Evolutionary conservation across 1,284 basidiomycete species (phyloP), one percentile per base, ranked within the genome.

Genomic region (Cutaneotrichosporon daszewskae): DNA sequence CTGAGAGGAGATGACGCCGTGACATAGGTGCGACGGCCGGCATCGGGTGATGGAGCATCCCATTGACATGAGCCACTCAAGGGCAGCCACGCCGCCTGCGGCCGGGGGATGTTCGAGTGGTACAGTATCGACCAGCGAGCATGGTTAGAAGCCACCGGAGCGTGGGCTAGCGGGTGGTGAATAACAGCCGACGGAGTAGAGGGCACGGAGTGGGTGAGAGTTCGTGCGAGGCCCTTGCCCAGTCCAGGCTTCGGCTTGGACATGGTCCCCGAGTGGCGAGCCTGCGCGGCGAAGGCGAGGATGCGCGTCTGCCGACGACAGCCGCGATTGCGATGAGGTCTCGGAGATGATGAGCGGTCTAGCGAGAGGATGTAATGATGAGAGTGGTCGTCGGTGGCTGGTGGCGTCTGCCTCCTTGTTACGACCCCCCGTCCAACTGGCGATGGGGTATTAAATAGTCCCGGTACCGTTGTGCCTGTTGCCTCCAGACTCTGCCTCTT

Each of bases 211-310:
- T 50, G 45, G 12, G 47, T 49, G 16, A 62, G 46, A 1, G 59
- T 62, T 17, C 62, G 50, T 41, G 60, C 60, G 22, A 62, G 43
- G 17, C 58, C 62, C 42, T 64, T 62, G 34, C 57, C 57, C 13
- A 64, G 48, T n/a, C 62, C 57, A 3, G 62, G 60, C 44, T 61
- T 62, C 9, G 62, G 60, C 43, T 64, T 64, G 25, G 60, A 62
- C 59, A 61, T 60, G 37, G 27, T 23, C n/a, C 12, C 19, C 37
- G 22, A 37, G 29, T 37, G 39, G 45, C 24, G 28, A 24, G 22
- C 24, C 32, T 24, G 14, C 3, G 42, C 35, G 14, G 23, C n/a
- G n/a, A n/a, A n/a, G n/a, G n/a, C n/a, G n/a, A n/a, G n/a, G n/a
- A n/a, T n/a, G n/a, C n/a, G n/a, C n/a, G n/a, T n/a, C n/a, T n/a